A percentile compares a stretch with the other conserved stretches of the same genome.
phyloP scores from a whole-genome alignment of 257 asterid genomes.

The Striga asiatica region DNA sequence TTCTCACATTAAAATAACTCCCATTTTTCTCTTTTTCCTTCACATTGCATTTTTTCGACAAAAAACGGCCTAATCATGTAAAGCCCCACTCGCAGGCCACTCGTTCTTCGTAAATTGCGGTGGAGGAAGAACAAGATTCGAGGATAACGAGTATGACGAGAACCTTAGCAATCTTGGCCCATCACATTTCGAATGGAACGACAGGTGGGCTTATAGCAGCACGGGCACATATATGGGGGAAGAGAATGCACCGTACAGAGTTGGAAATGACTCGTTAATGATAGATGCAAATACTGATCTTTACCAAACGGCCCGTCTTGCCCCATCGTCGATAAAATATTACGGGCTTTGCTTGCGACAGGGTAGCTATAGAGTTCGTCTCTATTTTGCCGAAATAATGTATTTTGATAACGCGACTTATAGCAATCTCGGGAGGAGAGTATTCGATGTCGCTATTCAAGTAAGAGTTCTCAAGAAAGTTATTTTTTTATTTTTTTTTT shows the following conservation, averaged over 20 bases:
- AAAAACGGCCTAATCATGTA: too few relatives aligned
- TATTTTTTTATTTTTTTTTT: too few relatives aligned
- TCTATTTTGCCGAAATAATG: constrained; percentile 84
- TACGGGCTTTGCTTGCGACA: constrained; percentile 64
- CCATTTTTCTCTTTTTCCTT: too few relatives aligned
- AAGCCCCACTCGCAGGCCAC: too few relatives aligned
- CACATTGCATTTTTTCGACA: constrained; percentile 14
- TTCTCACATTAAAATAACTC: background rate
- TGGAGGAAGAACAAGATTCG: constrained; percentile 33
- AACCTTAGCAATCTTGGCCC: constrained; percentile 41
- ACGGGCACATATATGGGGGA: too few relatives aligned
- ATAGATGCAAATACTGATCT: constrained; percentile 21
- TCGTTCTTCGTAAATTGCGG: constrained; percentile 77
- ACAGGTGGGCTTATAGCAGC: constrained; percentile 79
- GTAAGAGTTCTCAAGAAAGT: constrained; percentile 40
- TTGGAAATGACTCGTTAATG: constrained; percentile 21
- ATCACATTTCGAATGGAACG: constrained; percentile 30
- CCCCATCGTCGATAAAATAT: constrained; percentile 66
- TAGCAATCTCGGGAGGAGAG: constrained; percentile 65
- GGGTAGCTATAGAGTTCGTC: constrained; percentile 88
- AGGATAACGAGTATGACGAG: constrained; percentile 50
- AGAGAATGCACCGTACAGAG: too few relatives aligned
- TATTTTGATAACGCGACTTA: constrained; percentile 37
- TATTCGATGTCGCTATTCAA: constrained; percentile 84
- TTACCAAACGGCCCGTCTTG: constrained; percentile 65